Evolutionary conservation across 352 stramenopile genomes (phyloP).

Genomic region (Globisporangium recalcitrans): DNA sequence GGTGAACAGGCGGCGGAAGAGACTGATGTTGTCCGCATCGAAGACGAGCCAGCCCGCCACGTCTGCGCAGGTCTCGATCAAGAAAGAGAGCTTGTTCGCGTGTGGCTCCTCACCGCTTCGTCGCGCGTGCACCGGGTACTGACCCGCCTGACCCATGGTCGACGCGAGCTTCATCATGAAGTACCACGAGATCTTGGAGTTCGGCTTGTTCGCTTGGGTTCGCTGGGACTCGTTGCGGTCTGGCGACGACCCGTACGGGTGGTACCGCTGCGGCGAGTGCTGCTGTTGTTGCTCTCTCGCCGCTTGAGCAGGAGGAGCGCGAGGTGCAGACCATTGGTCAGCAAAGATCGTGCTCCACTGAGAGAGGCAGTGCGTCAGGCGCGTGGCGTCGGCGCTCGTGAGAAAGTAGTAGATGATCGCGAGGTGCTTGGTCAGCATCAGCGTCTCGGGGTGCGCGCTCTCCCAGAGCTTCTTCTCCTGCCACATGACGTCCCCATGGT

Average conservation of each 20-base stretch:
- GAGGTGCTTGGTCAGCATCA: slow-evolving; percentile 48
- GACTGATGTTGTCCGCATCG: slow-evolving; percentile 22
- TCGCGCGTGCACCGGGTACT: neutral
- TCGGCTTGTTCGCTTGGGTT: neutral
- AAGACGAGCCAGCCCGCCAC: slow-evolving; percentile 29
- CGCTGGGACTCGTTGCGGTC: slow-evolving; percentile 2
- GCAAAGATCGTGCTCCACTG: slow-evolving; percentile 27
- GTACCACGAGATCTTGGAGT: slow-evolving; percentile 22
- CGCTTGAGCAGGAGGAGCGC: neutral
- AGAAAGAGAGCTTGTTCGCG: slow-evolving; percentile 8
- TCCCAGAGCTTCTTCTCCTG: slow-evolving; percentile 42
- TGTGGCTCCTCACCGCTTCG: neutral
- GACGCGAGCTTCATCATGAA: slow-evolving; percentile 18
- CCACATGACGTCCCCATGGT: slow-evolving; percentile 21
- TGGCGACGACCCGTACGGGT: neutral
- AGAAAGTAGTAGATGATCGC: slow-evolving; percentile 45
- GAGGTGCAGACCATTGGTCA: slow-evolving; percentile 13
- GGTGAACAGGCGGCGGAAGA: slow-evolving; percentile 23
- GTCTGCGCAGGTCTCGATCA: slow-evolving; percentile 23
- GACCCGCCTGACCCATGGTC: slow-evolving; percentile 2
- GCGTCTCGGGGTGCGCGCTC: slow-evolving; percentile 24
- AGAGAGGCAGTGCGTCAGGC: slow-evolving; percentile 23
- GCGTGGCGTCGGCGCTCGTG: slow-evolving; percentile 22
- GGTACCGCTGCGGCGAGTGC: slow-evolving; percentile 1
- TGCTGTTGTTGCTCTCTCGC: neutral